Conservation (phyloP, 2,329 filamentous ascomycete genomes). For the Kalmusia sp. region DNA sequence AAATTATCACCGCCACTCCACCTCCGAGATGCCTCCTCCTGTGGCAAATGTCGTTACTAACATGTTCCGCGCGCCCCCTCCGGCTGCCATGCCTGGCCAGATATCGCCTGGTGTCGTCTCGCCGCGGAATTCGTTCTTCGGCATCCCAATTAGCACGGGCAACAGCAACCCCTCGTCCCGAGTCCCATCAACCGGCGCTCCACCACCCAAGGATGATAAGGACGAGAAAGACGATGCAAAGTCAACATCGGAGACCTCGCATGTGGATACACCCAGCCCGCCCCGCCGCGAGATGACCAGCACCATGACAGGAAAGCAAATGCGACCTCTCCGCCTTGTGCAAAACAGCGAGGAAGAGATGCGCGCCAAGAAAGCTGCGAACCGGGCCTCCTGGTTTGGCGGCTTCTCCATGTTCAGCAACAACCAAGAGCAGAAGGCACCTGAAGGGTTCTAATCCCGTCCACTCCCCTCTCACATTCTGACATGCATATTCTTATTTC, state of each 20-base stretch:
- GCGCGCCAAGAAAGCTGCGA: conserved; percentile 51
- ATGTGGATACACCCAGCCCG: conserved; percentile 51
- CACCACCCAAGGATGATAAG: conserved; percentile 38
- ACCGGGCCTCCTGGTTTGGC: conserved; percentile 55
- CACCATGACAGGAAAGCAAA: conserved; percentile 67
- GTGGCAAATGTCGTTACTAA: conserved; percentile 82
- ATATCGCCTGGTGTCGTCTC: conserved; percentile 55
- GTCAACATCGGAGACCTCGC: conserved; percentile 26
- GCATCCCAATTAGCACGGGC: conserved; percentile 50
- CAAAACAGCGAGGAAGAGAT: conserved; percentile 66
- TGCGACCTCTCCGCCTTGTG: conserved; percentile 84
- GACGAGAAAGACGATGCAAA: conserved; percentile 26
- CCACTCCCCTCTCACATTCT: not conserved
- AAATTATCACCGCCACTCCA: conserved; percentile 51
- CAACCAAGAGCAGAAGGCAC: conserved; percentile 37
- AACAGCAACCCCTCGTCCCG: conserved; percentile 52
- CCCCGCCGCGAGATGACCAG: conserved; percentile 64
- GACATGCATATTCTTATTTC: conserved; percentile 2
- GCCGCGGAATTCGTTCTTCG: conserved; percentile 49
- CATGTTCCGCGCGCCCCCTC: conserved; percentile 78
- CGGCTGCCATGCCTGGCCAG: conserved; percentile 46
- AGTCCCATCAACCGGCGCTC: conserved; percentile 43
- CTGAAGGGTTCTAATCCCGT: conserved; percentile 1
- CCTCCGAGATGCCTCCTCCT: conserved; percentile 56
- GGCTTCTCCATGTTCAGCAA: conserved; percentile 49